These are phyloP conservation scores for Amanita pseudoporphyria DNA, from an alignment of 768 basidiomycete species.

Conservation along the genomic window DNA sequence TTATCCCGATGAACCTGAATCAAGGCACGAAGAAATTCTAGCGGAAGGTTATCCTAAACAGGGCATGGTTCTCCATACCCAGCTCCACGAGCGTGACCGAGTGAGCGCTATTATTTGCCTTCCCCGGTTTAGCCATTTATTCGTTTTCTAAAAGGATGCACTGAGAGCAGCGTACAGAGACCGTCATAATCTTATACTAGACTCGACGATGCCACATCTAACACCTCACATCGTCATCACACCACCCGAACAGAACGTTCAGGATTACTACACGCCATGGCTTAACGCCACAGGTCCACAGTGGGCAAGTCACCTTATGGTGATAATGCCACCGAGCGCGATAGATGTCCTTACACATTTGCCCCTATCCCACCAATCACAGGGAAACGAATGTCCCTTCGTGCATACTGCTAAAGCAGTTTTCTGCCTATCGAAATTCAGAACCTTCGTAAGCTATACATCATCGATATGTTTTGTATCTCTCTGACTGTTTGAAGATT, in stretches of 20 bases:
- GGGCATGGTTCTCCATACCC: neutral
- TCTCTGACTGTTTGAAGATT: slow-evolving; percentile 10
- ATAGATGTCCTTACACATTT: neutral
- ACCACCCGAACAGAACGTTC: slow-evolving; percentile 28
- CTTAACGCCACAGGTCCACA: slow-evolving; percentile 29
- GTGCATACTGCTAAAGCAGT: slow-evolving; percentile 11
- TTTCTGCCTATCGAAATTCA: slow-evolving; percentile 23
- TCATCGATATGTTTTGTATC: neutral
- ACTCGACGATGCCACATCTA: slow-evolving; percentile 28
- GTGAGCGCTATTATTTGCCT: slow-evolving; percentile 1
- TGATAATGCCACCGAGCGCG: slow-evolving; percentile 13
- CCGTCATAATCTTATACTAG: slow-evolving; percentile 29
- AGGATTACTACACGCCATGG: slow-evolving; percentile 24
- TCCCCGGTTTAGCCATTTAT: neutral
- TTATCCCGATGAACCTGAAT: neutral
- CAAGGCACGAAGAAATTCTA: neutral
- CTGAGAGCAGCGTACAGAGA: slow-evolving; percentile 6
- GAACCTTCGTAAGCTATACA: slow-evolving; percentile 16
- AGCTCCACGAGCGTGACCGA: neutral
- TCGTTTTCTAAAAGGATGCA: slow-evolving; percentile 3
- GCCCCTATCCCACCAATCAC: neutral
- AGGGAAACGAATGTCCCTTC: neutral
- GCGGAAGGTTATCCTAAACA: neutral
- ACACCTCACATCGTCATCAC: slow-evolving; percentile 47
- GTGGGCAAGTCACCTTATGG: slow-evolving; percentile 22